Evolutionary conservation across 352 stramenopile genomes (phyloP).

Genomic region (Globisporangium okanoganense): DNA sequence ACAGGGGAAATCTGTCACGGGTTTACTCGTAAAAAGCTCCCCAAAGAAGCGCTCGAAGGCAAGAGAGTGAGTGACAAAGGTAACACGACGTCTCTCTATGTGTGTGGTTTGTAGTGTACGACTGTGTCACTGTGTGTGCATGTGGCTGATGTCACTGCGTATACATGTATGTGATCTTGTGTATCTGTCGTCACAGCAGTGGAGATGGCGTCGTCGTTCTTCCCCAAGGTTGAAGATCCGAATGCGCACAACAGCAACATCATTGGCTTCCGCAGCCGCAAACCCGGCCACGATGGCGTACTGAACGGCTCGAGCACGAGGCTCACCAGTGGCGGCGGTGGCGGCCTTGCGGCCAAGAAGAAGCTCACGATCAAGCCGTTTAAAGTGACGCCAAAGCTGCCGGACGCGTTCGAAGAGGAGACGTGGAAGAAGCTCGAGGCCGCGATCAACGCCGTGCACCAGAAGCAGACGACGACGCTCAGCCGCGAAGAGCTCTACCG

Average conservation of each 20-base stretch:
- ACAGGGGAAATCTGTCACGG: no score
- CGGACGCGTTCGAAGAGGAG: conserved; percentile 68
- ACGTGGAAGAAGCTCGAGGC: conserved; percentile 73
- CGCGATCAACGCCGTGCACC: conserved; percentile 61
- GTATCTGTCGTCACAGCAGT: background rate
- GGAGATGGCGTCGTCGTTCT: conserved; percentile 16
- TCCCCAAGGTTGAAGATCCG: conserved; percentile 15
- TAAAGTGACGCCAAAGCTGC: conserved; percentile 72
- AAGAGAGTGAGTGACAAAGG: background rate
- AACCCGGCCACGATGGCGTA: conserved; percentile 13
- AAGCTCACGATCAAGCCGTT: conserved; percentile 88
- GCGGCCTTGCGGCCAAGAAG: conserved; percentile 35
- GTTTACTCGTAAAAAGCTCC: background rate
- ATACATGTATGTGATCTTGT: background rate
- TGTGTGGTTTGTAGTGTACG: no score
- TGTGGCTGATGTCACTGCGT: background rate
- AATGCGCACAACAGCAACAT: background rate
- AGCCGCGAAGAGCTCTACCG: conserved; percentile 84
- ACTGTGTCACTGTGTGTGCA: background rate
- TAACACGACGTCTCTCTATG: background rate
- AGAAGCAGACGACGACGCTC: conserved; percentile 57
- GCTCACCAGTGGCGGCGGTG: background rate
- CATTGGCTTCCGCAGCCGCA: conserved; percentile 14
- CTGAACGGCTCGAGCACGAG: conserved; percentile 15
- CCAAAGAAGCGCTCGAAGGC: background rate